phyloP scores from a whole-genome alignment of 371 early-diverging fungal genomes.

The Mycotypha africana region DNA sequence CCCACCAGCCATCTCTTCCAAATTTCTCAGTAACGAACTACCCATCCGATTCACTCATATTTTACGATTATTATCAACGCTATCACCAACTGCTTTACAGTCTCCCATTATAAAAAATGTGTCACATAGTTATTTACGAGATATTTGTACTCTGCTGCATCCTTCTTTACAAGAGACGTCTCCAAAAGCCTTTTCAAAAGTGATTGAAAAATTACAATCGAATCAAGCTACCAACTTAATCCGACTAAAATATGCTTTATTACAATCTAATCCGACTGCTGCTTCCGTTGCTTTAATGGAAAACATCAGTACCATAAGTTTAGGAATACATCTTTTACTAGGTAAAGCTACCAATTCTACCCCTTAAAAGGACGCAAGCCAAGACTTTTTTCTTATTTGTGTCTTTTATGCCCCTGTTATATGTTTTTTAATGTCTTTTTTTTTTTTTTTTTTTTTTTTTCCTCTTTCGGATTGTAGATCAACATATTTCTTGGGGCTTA shows the following conservation, averaged over 20 bases:
- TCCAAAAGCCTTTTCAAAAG: slow-evolving; percentile 37
- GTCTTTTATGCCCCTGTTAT: no score
- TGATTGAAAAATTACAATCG: slow-evolving; percentile 27
- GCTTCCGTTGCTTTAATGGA: slow-evolving; percentile 23
- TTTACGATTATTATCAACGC: slow-evolving; percentile 41
- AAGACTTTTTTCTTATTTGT: no score
- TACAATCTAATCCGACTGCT: slow-evolving; percentile 15
- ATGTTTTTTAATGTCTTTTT: no score
- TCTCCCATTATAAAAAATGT: slow-evolving; percentile 33
- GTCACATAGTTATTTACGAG: slow-evolving; percentile 37
- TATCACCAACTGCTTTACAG: slow-evolving; percentile 27
- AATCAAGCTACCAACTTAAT: slow-evolving; percentile 35
- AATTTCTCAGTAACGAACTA: slow-evolving; percentile 63
- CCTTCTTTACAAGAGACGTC: slow-evolving; percentile 32
- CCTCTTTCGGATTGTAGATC: slow-evolving; percentile 24
- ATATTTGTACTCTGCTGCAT: slow-evolving; percentile 35
- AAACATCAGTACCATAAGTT: slow-evolving; percentile 45
- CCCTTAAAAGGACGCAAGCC: no score
- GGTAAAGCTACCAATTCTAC: no score
- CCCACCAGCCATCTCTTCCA: slow-evolving; percentile 45
- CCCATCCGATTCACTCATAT: slow-evolving; percentile 68
- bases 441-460: slow-evolving; percentile 7
- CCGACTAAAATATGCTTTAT: slow-evolving; percentile 37
- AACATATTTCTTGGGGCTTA: slow-evolving; percentile 59
- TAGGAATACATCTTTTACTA: slow-evolving; percentile 58